Base-by-base conservation (phyloP, 768 basidiomycete genomes). In the Lanmaoa pseudosensibilis region DNA sequence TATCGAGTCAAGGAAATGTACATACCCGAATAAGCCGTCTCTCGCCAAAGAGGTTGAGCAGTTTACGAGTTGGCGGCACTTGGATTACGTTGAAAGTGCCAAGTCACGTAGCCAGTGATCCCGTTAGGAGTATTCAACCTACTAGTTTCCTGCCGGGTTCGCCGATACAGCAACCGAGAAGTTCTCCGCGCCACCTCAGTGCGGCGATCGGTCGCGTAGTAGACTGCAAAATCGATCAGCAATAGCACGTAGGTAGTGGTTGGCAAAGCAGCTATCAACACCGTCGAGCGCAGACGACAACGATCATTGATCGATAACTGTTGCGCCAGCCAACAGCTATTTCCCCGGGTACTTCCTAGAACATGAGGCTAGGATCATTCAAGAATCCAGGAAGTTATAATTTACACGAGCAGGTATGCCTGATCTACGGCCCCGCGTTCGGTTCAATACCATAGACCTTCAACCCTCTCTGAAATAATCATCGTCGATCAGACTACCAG, bases 391-490 rank as follows among this genome's bases (percentile, higher is more conserved):
- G 12, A 23, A 37, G 11, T 3, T 9, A 25, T 6, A 13, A 23
- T 32, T 11, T 16, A 23, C 9, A 38, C 6, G 30, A 32, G 3
- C 21, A 33, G 3, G 27, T 8, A 19, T 36, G 12, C 27, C 37
- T 13, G 46, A 36, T 39, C 40, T 62, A 65, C 8, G 52, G 23
- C 9, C 50, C 59, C 21, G 63, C 67, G 13, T 67, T 71, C 80
- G 86, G 86, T 52, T 72, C 71, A 8, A 72, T 67, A 25, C 71
- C 71, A 50, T 64, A 59, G n/a, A 73, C 62, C 7, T 62, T 72
- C 36, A 72, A 15, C 4, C 62, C 59, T 40, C 58, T 67, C 71
- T 72, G 44, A 39, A 60, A 52, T 23, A 27, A 39, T 9, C 5
- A 13, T 21, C 4, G 4, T 27, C n/a, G 15, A 37, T 56, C 34